Conservation (phyloP, 768 basidiomycete genomes). For the Calocybe cyanea region DNA sequence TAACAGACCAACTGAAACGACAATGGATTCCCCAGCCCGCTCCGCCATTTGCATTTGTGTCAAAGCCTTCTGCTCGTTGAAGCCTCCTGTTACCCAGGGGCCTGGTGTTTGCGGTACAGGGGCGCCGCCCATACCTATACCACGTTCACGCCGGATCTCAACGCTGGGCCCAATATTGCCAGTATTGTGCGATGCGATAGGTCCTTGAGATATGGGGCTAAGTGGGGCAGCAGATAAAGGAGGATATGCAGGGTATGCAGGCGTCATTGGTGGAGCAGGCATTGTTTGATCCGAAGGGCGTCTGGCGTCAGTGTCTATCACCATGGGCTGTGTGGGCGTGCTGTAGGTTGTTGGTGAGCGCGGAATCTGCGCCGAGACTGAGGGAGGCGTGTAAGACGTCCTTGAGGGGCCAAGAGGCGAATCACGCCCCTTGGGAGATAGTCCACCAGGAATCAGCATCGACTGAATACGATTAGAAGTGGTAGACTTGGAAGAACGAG, state of each 20-base stretch:
- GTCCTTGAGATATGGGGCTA: constrained; percentile 53
- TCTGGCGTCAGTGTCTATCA: constrained; percentile 2
- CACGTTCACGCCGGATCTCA: constrained; percentile 64
- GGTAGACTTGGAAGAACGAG: constrained; percentile 22
- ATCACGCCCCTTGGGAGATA: constrained; percentile 17
- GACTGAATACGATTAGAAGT: constrained; percentile 18
- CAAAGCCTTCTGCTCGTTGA: constrained; percentile 34
- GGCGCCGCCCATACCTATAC: constrained; percentile 29
- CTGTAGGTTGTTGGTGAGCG: constrained; percentile 56
- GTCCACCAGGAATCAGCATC: constrained; percentile 17
- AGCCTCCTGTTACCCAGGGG: constrained; percentile 44
- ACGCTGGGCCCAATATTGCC: constrained; percentile 52
- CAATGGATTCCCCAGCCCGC: constrained; percentile 50
- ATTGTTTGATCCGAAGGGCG: constrained; percentile 8
- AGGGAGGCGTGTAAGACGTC: constrained; percentile 30
- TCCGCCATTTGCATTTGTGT: constrained; percentile 26
- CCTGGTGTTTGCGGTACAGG: constrained; percentile 51
- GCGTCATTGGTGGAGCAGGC: constrained; percentile 50
- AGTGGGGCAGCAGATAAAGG: constrained; percentile 41
- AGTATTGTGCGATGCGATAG: constrained; percentile 47
- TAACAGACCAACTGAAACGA: constrained; percentile 64
- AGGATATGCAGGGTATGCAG: constrained; percentile 71
- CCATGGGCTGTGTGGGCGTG: constrained; percentile 33
- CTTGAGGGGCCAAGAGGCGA: constrained; percentile 23
- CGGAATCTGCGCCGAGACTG: constrained; percentile 31